phyloP scores from a whole-genome alignment of 2,329 filamentous ascomycete species.

The Elsinoe ampelina region DNA sequence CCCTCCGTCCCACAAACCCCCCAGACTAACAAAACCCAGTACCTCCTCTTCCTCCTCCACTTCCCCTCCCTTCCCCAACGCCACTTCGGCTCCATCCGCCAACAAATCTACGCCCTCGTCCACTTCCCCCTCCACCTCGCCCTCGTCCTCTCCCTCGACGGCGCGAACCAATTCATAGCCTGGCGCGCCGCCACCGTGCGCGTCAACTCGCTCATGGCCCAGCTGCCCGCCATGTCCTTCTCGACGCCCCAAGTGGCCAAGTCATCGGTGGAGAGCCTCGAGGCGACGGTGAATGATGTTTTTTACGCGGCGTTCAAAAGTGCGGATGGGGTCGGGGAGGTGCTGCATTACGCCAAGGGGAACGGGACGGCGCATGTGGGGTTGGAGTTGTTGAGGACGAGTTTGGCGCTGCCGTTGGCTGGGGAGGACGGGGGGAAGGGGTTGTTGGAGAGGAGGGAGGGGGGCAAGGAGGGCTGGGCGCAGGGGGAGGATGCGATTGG shows the following conservation, averaged over 20 bases:
- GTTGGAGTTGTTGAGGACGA: constrained; percentile 14
- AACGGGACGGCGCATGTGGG: constrained; percentile 15
- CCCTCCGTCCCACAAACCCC: too few relatives aligned
- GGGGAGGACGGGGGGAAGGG: too few relatives aligned
- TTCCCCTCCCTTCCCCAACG: constrained; percentile 20
- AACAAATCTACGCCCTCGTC: constrained; percentile 21
- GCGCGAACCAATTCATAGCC: constrained; percentile 26
- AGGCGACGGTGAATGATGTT: constrained; percentile 14
- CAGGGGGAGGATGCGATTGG: constrained; percentile 11
- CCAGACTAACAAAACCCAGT: constrained; percentile 4
- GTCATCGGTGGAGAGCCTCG: neutral
- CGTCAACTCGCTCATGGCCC: constrained; percentile 11
- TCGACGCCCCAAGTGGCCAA: neutral
- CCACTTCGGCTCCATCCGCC: constrained; percentile 20
- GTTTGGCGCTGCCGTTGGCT: too few relatives aligned
- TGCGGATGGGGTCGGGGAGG: constrained; percentile 19
- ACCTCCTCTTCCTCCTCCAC: constrained; percentile 23
- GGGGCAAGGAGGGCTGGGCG: too few relatives aligned
- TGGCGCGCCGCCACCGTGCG: constrained; percentile 23
- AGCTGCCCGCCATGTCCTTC: neutral
- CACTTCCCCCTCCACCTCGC: constrained; percentile 22
- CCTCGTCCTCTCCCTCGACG: constrained; percentile 18
- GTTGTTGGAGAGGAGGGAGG: too few relatives aligned
- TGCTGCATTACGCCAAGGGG: constrained; percentile 4
- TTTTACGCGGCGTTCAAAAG: constrained; percentile 17